phyloP scores from a whole-genome alignment of 257 asterid species.

The Scutellaria galericulata region DNA sequence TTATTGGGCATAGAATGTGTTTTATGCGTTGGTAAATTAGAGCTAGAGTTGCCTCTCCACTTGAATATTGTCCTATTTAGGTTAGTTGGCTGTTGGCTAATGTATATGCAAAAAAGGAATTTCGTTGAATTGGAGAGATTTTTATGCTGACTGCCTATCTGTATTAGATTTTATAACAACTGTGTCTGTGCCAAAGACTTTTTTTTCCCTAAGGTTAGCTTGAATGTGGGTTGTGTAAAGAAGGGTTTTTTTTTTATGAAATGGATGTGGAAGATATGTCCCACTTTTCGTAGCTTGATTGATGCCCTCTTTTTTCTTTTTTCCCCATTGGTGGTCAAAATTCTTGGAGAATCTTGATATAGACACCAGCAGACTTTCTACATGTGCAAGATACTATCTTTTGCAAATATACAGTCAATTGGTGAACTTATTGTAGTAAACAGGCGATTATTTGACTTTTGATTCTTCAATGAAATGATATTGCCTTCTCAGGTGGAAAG shows the following conservation, averaged over 20 bases:
- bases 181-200: not conserved
- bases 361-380: no score
- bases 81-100: not conserved
- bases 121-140: not conserved
- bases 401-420: no score
- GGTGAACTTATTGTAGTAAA: no score
- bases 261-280: no score
- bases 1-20: not conserved
- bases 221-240: not conserved
- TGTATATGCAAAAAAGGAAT: not conserved
- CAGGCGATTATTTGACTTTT: no score
- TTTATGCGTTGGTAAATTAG: constrained; percentile 12
- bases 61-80: not conserved
- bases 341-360: no score
- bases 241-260: not conserved
- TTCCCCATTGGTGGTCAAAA: no score
- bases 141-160: constrained; percentile 10
- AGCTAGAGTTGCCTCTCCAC: constrained; percentile 21
- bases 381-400: no score
- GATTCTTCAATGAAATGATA: no score
- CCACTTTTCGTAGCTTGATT: no score
- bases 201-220: not conserved
- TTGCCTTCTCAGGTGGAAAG: no score
- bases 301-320: no score
- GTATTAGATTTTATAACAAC: not conserved